Percentiles rank a stretch among this genome's conserved stretches.
These are phyloP conservation scores for Helianthus tuberosus DNA, from an alignment of 129 eudicot genomes.

Conservation along the genomic window DNA sequence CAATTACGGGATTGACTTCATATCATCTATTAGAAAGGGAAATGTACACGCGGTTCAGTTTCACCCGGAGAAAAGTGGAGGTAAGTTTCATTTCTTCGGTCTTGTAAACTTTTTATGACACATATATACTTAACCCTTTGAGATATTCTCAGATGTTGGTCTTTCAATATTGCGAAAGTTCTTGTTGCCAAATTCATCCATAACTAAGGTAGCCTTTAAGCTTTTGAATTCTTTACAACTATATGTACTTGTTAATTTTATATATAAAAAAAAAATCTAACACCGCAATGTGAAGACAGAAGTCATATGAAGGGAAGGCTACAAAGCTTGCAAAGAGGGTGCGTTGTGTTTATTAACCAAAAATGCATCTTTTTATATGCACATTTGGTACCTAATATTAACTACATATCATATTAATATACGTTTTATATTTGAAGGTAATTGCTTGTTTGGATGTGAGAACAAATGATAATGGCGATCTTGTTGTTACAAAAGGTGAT, in stretches of 20 bases:
- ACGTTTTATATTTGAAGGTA: slow-evolving; percentile 46
- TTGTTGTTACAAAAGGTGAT: slow-evolving; percentile 98
- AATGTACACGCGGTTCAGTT: slow-evolving; percentile 95
- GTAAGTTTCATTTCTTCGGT: slow-evolving; percentile 31
- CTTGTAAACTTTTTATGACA: not conserved
- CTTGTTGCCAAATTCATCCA: slow-evolving; percentile 63
- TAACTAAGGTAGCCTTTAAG: slow-evolving; percentile 59
- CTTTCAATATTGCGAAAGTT: slow-evolving; percentile 85
- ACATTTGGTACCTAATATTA: not conserved
- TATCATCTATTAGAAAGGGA: slow-evolving; percentile 87
- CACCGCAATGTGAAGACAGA: slow-evolving; percentile 76
- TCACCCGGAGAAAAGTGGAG: slow-evolving; percentile 99
- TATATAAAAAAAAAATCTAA: slow-evolving; percentile 36
- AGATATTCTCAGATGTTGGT: slow-evolving; percentile 65
- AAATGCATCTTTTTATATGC: not conserved
- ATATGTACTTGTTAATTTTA: not conserved
- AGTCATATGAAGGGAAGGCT: slow-evolving; percentile 80
- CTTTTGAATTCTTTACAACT: slow-evolving; percentile 3
- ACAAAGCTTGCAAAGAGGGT: slow-evolving; percentile 98
- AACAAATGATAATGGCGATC: slow-evolving; percentile 94
- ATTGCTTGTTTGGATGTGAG: slow-evolving; percentile 99
- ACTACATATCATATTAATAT: not conserved
- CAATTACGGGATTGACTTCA: slow-evolving; percentile 75
- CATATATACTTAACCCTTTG: slow-evolving; percentile 14
- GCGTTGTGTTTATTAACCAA: slow-evolving; percentile 32